Evolutionary conservation across 495 filamentous ascomycete genomes (phyloP), one percentile per base, ranked within the genome.

Genomic region (Penicillium manginii): DNA sequence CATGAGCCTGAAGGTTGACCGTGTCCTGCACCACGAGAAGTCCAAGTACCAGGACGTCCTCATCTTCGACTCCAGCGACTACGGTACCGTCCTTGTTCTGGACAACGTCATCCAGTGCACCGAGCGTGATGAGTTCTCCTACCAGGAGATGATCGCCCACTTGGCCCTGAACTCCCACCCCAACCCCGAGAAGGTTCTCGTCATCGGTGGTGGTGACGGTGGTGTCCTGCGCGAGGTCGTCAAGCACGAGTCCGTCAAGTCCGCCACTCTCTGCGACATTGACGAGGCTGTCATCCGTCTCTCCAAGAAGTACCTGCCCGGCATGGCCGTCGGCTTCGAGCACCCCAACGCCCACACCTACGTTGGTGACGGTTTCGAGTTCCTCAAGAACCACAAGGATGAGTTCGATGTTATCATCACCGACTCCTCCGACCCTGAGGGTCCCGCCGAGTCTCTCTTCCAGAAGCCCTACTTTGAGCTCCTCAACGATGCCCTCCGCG

Each of bases 101-200:
- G 94, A 99, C 84, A 97, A 97, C 71, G 94, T 96, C 73, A 97
- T 99, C 76, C 94, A 98, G 79, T 92, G 88, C 82, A 97, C 94
- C 55, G 94, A 98, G 86, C 85, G 92, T 42, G 96, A 99, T 72
- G 96, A 99, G 82, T 98, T 98, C 83, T 88, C 91, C 58, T 98
- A 98, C 86, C 96, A 99, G 81, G 96, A 99, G 86, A 99, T 99
- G 94, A 99, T 99, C 80, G 91, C 94, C 57, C 92, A 99, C 78
- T 84, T 98, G 52, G 94, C 91, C 77, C 93, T 99, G 90, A 96
- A 96, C 85, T 91, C 94, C 22, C 94, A 98, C 84, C 96, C 93
- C 62, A 85, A 94, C 81, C 94, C 94, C 66, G 92, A 97, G 87
- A 93, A 92, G 80, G 93, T 98, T 52, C 87, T 99, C 37, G 94